A percentile compares a stretch with the other conserved stretches of the same genome.
Conservation (phyloP, 805 yeast species). For the Pichia heedii region DNA sequence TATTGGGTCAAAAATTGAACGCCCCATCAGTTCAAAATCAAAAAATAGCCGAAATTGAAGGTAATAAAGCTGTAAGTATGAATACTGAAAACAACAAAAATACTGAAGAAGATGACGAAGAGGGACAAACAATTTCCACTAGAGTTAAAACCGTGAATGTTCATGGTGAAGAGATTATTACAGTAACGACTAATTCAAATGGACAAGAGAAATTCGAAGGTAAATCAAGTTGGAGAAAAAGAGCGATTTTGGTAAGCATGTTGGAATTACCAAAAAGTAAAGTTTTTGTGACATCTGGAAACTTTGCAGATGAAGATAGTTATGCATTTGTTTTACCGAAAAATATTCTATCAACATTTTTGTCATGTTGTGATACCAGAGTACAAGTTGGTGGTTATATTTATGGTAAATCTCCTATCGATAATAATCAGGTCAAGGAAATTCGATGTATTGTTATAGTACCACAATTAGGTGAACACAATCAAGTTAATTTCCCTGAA, state of each 20-base stretch:
- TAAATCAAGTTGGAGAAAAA: slow-evolving; percentile 80
- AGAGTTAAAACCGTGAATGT: slow-evolving; percentile 81
- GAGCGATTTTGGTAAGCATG: slow-evolving; percentile 72
- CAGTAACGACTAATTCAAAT: slow-evolving; percentile 83
- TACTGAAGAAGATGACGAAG: slow-evolving; percentile 11
- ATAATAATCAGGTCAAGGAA: slow-evolving; percentile 67
- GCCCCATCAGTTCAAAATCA: slow-evolving; percentile 87
- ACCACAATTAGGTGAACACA: slow-evolving; percentile 78
- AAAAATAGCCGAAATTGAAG: slow-evolving; percentile 68
- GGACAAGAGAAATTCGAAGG: slow-evolving; percentile 81
- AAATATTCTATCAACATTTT: slow-evolving; percentile 66
- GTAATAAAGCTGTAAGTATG: slow-evolving; percentile 31
- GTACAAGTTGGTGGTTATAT: slow-evolving; percentile 75
- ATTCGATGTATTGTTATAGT: slow-evolving; percentile 64
- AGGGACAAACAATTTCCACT: slow-evolving; percentile 58
- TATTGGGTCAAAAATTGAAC: slow-evolving; percentile 85
- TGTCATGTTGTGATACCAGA: slow-evolving; percentile 72
- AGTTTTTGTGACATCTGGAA: slow-evolving; percentile 63
- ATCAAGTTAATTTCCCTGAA: slow-evolving; percentile 53
- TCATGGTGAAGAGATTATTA: slow-evolving; percentile 93
- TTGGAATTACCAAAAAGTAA: slow-evolving; percentile 68
- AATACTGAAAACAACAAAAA: slow-evolving; percentile 18
- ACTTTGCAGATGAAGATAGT: slow-evolving; percentile 40
- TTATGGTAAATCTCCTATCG: slow-evolving; percentile 73
- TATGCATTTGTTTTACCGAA: slow-evolving; percentile 75